Percentiles rank a stretch among this genome's conserved stretches.
Conservation (phyloP, 805 yeast genomes). For the Saccharomyces kudriavzevii region DNA sequence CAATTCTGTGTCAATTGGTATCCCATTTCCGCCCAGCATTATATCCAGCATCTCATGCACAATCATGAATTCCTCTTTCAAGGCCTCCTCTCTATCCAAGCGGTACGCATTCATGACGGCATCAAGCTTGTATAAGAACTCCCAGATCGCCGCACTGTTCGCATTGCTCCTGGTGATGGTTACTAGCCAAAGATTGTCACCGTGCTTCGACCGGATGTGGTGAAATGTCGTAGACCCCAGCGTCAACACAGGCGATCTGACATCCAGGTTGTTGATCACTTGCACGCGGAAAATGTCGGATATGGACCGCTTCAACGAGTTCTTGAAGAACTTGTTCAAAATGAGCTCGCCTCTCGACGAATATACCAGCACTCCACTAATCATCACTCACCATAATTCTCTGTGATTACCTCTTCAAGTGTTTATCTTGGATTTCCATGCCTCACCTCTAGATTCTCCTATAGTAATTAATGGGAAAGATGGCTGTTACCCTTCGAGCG, state of each 20-base stretch:
- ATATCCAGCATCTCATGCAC: conserved; percentile 76
- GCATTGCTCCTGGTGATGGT: conserved; percentile 86
- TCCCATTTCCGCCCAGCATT: conserved; percentile 34
- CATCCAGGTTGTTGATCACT: conserved; percentile 54
- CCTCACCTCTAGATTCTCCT: not conserved
- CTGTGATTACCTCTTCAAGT: not conserved
- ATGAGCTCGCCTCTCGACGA: conserved; percentile 78
- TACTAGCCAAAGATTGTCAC: conserved; percentile 61
- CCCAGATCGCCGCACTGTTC: conserved; percentile 74
- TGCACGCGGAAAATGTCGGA: conserved; percentile 89
- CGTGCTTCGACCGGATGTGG: conserved; percentile 50
- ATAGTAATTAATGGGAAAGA: not conserved
- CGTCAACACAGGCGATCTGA: conserved; percentile 68
- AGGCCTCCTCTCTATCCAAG: conserved; percentile 35
- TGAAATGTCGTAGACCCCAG: conserved; percentile 88
- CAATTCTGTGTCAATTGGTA: conserved; percentile 23
- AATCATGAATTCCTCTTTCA: conserved; percentile 58
- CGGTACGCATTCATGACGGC: conserved; percentile 40
- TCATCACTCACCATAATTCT: conserved; percentile 40
- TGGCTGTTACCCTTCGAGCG: not conserved
- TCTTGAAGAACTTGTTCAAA: conserved; percentile 63
- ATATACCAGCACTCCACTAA: conserved; percentile 72
- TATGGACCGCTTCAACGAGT: conserved; percentile 68
- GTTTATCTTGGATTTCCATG: not conserved
- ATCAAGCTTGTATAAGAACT: conserved; percentile 61